Evolutionary conservation across 306 rosid species (phyloP), one percentile per base, ranked within the genome.

Genomic region (Vigna trinervia): DNA sequence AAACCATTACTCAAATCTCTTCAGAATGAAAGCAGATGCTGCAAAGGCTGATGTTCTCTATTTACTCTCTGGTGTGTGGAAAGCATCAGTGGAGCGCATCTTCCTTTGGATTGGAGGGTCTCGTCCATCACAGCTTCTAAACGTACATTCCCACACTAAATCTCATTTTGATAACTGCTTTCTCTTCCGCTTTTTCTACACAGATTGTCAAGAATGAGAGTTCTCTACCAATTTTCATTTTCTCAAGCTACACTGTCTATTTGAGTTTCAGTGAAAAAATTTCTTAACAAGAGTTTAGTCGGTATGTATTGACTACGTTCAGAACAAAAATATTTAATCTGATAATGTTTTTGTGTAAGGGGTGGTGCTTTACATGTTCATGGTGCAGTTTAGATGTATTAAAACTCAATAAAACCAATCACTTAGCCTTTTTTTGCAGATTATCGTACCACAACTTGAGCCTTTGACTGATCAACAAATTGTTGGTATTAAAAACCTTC

Each of bases 101-200:
- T 92, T 91, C 82, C 90, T 85, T 39, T 96, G 99, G 99, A 96
- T 96, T 4, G 99, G 99, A 54, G 99, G 99, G 48, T 88, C 92
- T n/a, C 99, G 99, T 74, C 99, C 99, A 0, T 96, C 99, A 0
- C 94, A 96, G 80, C 91, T 96, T 87, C 89, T 96, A 69, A 85
- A 83, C 1, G 99, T 96, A 91, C 23, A 52, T 68, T 43, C 32
- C 30, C 17, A 22, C 6, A 32, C 60, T 39, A 56, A 74, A 53
- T 60, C 71, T 39, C 63, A 79, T 75, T 67, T 68, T 84, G 15
- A 74, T 43, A 38, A 47, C 75, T 68, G 22, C 28, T 26, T 26
- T 26, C 28, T 2, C 72, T 61, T 62, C 9, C 20, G 58, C 26
- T 83, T 52, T 47, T 52, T 59, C 39, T 59, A 20, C 52, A 58